Percentiles rank a stretch among this genome's conserved stretches.
Evolutionary conservation across 192 early-diverging fungal species (phyloP).

Genomic region (Oehlia diaphana): DNA sequence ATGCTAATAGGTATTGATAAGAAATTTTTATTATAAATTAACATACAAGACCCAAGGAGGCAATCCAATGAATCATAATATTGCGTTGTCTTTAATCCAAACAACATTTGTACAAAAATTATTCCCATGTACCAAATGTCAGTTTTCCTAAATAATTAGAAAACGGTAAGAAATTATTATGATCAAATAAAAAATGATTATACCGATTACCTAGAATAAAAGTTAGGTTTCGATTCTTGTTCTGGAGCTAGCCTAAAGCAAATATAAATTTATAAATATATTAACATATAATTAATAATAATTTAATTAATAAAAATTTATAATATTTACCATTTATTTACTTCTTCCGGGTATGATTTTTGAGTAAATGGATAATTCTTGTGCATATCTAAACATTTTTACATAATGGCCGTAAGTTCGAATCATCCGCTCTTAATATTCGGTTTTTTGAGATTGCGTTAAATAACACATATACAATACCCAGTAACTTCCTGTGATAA

Average conservation of each 20-base stretch:
- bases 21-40: neutral
- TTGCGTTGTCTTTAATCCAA: constrained; percentile 58
- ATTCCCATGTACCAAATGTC: constrained; percentile 75
- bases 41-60: constrained; percentile 44
- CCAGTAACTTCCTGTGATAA: constrained; percentile 62
- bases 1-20: neutral
- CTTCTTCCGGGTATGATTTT: constrained; percentile 27
- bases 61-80: constrained; percentile 51
- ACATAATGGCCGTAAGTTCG: too few relatives aligned
- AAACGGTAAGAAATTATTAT: constrained; percentile 10
- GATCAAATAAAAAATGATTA: neutral
- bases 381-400: constrained; percentile 37
- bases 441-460: too few relatives aligned
- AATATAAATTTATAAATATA: neutral
- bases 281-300: neutral
- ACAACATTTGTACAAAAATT: constrained; percentile 68
- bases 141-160: constrained; percentile 54
- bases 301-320: neutral
- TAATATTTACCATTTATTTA: constrained; percentile 29
- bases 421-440: too few relatives aligned
- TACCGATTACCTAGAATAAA: constrained; percentile 43
- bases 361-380: constrained; percentile 30
- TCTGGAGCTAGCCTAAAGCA: constrained; percentile 57
- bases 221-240: constrained; percentile 56
- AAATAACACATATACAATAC: constrained; percentile 33